Conservation (phyloP, 768 basidiomycete species). For the Candolleomyces eurysporus region DNA sequence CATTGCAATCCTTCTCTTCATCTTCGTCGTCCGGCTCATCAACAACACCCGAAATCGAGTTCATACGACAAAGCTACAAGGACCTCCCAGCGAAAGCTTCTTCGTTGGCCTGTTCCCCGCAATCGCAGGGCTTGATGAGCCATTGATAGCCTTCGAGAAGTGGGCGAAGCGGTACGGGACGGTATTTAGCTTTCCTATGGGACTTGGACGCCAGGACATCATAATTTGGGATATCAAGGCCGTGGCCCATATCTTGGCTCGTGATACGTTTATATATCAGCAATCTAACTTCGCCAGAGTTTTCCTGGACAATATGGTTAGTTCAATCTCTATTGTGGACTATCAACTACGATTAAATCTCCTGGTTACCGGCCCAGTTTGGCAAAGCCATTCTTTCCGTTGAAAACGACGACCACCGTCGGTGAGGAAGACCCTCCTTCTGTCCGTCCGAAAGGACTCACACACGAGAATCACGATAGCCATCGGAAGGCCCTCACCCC, state of each 20-base stretch:
- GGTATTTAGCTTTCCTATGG: slow-evolving; percentile 40
- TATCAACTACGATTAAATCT: no score
- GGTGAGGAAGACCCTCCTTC: slow-evolving; percentile 23
- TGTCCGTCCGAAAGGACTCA: neutral
- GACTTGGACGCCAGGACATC: slow-evolving; percentile 32
- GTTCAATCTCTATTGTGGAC: slow-evolving; percentile 5
- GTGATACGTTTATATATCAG: slow-evolving; percentile 48
- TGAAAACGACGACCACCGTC: slow-evolving; percentile 45
- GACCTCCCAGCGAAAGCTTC: slow-evolving; percentile 33
- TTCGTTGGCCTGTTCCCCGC: slow-evolving; percentile 38
- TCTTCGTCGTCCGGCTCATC: neutral
- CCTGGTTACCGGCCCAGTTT: slow-evolving; percentile 13
- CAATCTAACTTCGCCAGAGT: slow-evolving; percentile 32
- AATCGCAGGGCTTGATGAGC: slow-evolving; percentile 26
- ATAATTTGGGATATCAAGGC: slow-evolving; percentile 50
- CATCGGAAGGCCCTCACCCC: slow-evolving; percentile 52
- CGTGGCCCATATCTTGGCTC: slow-evolving; percentile 47
- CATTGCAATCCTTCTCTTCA: neutral
- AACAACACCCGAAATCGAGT: neutral
- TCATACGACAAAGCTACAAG: slow-evolving; percentile 35
- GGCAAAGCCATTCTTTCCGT: slow-evolving; percentile 40
- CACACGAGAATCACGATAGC: slow-evolving; percentile 19
- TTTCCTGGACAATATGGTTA: slow-evolving; percentile 42
- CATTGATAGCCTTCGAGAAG: slow-evolving; percentile 33
- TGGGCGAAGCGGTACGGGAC: slow-evolving; percentile 52